Base-by-base conservation (phyloP, 371 early-diverging fungal species). In the Rhizomucor pusillus region DNA sequence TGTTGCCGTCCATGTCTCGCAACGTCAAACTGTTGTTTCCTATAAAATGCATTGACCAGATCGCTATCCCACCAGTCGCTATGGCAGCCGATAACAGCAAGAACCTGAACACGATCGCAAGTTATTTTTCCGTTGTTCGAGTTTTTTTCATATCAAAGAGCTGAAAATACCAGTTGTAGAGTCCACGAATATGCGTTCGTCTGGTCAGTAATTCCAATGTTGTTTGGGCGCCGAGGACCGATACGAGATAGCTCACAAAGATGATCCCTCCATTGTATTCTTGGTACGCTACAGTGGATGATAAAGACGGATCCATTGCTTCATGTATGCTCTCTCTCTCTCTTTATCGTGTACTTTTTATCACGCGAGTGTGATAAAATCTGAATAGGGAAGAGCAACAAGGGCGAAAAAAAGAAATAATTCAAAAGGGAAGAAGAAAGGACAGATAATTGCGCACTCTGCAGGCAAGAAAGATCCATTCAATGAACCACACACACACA, bases 41-140 rank as follows among this genome's bases (percentile, higher is more conserved):
- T 23, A 71, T 67, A 40, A 77, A 77, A 59, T 77, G 78, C 78
- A 74, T 77, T 16, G 71, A 69, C 78, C 78, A 77, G 5, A 77
- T 68, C 33, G 63, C 63, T 14, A 72, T 73, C 24, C 65, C 71
- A 33, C 78, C 78, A 73, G 74, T 77, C 0, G 59, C 44, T 16
- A 70, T 50, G 1, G 78, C 70, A 36, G 75, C 60, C 33, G 72
- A 56, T n/a, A 51, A 48, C 16, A 77, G 50, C 29, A 77, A 24
- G 57, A 72, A 71, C 67, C 73, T 73, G 45, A n/a, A n/a, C n/a
- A n/a, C n/a, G n/a, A n/a, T n/a, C n/a, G n/a, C n/a, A n/a, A n/a
- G n/a, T n/a, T n/a, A n/a, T n/a, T n/a, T n/a, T n/a, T n/a, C n/a
- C n/a, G n/a, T n/a, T n/a, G n/a, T n/a, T n/a, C n/a, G n/a, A n/a